Base-by-base conservation (phyloP, 1,284 basidiomycete species). In the Rhodotorula sp. region DNA sequence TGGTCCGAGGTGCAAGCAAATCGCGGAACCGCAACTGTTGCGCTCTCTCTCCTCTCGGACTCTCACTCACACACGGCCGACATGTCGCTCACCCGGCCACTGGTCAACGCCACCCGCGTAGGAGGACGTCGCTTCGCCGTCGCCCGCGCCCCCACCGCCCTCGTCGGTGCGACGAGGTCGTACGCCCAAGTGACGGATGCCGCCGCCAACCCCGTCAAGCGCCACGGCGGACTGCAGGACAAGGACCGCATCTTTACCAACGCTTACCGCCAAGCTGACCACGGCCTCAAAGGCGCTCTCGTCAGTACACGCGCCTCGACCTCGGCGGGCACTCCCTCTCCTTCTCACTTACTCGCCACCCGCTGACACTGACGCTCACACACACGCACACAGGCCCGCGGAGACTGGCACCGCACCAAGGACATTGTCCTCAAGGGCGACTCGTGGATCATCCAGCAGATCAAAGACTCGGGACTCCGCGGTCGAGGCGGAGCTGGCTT, bases 331-430 rank as follows among this genome's bases (percentile, higher is more conserved):
- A 15, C 33, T 42, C 24, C 12, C 37, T 29, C 51, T n/a, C 12
- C 33, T 17, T 33, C 3, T 6, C 17, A 42, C 24, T 14, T 24
- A 17, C 30, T 0, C 6, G 22, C 10, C 59, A n/a, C 29, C 45
- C 58, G 2, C 8, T 24, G 15, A 12, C 29, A 12, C 42, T 0
- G 2, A 2, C 61, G 3, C 26, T 54, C 45, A 44, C n/a, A 58
- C 24, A 15, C 24, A n/a, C 20, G 20, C n/a, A 57, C 33, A 55
- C 77, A 95, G 89, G 85, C 89, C 60, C 89, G 95, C 63, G 95
- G 95, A 57, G 95, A 98, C 84, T 99, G 95, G 96, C 95, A 98
- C 82, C 86, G 87, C 74, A 99, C 95, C 72, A 97, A 97, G 82
- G 95, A 97, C 73, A 96, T 98, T 77, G 75, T 99, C 58, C 84